Evolutionary conservation across 208 protist genomes (phyloP).

Genomic region (Crithidia fasciculata): DNA sequence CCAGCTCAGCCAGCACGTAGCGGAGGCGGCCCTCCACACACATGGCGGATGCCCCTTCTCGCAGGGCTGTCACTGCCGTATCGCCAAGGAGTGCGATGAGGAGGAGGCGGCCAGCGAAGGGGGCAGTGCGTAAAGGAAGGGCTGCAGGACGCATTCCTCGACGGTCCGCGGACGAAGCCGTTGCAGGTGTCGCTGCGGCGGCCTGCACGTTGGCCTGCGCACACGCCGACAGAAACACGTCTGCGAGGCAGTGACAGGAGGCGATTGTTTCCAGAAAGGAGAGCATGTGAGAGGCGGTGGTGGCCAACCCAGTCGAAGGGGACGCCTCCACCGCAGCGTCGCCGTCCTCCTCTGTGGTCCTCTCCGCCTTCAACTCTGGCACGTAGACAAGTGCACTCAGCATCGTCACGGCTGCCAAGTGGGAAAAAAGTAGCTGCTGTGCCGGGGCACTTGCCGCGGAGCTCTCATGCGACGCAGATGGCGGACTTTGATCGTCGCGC

Average conservation of each 20-base stretch:
- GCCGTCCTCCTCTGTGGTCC: neutral
- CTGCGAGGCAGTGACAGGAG: slow-evolving; percentile 1
- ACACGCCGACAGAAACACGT: neutral
- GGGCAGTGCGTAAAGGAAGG: neutral
- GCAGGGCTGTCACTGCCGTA: neutral
- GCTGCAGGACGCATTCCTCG: neutral
- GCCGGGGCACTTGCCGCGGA: neutral
- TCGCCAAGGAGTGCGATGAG: neutral
- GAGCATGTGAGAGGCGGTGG: too few relatives aligned
- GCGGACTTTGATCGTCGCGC: neutral
- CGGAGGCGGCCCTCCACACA: neutral
- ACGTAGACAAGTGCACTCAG: slow-evolving; percentile 8
- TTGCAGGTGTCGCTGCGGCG: neutral
- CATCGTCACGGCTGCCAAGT: neutral
- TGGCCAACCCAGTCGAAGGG: too few relatives aligned
- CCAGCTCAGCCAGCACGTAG: slow-evolving; percentile 3
- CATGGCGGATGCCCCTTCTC: neutral
- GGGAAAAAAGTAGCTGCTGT: neutral
- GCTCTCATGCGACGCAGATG: neutral
- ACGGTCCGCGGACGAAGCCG: neutral
- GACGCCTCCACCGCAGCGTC: neutral
- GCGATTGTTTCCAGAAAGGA: neutral
- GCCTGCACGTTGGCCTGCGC: too few relatives aligned
- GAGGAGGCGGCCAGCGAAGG: neutral
- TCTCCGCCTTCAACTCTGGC: neutral